Base-by-base conservation (phyloP, 2,329 filamentous ascomycete species). In the Chrysoporthe cubensis region DNA sequence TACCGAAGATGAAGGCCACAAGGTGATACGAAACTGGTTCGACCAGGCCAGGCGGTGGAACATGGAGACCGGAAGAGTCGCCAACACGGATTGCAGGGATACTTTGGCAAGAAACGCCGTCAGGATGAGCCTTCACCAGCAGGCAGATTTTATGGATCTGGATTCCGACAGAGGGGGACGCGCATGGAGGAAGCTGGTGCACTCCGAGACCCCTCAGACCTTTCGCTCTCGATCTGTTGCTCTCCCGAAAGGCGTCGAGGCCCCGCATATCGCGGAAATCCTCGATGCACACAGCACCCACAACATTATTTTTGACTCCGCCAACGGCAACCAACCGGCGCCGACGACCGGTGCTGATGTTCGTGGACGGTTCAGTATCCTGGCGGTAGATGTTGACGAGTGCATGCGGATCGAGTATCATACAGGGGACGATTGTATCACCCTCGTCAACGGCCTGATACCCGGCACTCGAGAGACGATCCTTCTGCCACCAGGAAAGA, bases 11-110 rank as follows among this genome's bases (percentile, higher is more conserved):
- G 85, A 86, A 69, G 90, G 91, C 1, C 86, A 84, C 26, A 80
- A 81, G 16, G 82, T 97, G 37, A 82, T 97, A 46, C 78, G 78
- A 62, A 93, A 92, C 74, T 97, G 94, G 93, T 96, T 94, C 84
- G 75, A 77, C 4, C 83, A 88, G 74, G 89, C 89, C 0, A 79
- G 83, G 65, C 76, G 78, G 54, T 94, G 91, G 87, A 91, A 90
- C 61, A 73, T 79, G 43, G 67, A 68, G 16, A 72, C 71, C 3
- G 70, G 75, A 61, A 72, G 69, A 64, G 62, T 64, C 13, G 32
- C 70, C 68, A 57, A 72, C 72, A 52, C 44, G 50, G 64, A 70
- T 8, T 58, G 54, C 0, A 44, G 37, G 3, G 65, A 69, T 0
- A 69, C 73, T 3, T 34, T 76, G 48, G 78, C 78, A 7, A 73